Percentiles rank a stretch among this genome's conserved stretches.
Evolutionary conservation across 768 basidiomycete species (phyloP).

Genomic region (Mrakia blollopis): DNA sequence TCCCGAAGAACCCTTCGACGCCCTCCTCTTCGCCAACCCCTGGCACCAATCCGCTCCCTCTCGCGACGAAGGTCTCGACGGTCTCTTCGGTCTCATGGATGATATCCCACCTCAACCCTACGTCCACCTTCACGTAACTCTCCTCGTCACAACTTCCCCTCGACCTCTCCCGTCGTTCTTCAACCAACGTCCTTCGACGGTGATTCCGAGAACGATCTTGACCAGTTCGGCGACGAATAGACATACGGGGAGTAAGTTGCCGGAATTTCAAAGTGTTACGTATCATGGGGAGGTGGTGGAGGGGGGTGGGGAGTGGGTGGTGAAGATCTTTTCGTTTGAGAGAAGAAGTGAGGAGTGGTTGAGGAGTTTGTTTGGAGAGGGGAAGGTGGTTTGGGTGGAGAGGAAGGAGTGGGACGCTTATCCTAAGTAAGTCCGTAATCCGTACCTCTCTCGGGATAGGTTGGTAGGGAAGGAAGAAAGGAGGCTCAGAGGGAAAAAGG

Average conservation of each 20-base stretch:
- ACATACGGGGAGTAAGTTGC: conserved; percentile 51
- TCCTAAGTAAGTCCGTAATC: conserved; percentile 22
- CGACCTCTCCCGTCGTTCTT: conserved; percentile 65
- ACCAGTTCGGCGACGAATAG: conserved; percentile 62
- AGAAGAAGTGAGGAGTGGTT: conserved; percentile 67
- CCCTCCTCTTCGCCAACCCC: conserved; percentile 81
- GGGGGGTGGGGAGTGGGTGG: conserved; percentile 59
- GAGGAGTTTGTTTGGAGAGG: conserved; percentile 55
- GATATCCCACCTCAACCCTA: conserved; percentile 58
- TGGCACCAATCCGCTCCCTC: conserved; percentile 57
- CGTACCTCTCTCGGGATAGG: no score
- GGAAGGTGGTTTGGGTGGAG: conserved; percentile 70
- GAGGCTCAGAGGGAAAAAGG: neutral
- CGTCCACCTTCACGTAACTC: conserved; percentile 79
- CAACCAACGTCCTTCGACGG: conserved; percentile 45
- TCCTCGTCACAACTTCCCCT: conserved; percentile 70
- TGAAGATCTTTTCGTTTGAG: conserved; percentile 58
- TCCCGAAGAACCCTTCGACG: conserved; percentile 52
- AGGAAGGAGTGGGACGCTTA: conserved; percentile 57
- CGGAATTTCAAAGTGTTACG: conserved; percentile 80
- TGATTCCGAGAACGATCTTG: conserved; percentile 61
- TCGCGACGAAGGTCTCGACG: conserved; percentile 31
- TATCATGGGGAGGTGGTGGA: conserved; percentile 60
- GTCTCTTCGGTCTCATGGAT: conserved; percentile 28
- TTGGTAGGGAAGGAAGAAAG: conserved; percentile 22